Percentiles rank a stretch among this genome's conserved stretches.
These are phyloP conservation scores for Pythium insidiosum DNA, from an alignment of 352 stramenopile genomes.

Conservation along the genomic window DNA sequence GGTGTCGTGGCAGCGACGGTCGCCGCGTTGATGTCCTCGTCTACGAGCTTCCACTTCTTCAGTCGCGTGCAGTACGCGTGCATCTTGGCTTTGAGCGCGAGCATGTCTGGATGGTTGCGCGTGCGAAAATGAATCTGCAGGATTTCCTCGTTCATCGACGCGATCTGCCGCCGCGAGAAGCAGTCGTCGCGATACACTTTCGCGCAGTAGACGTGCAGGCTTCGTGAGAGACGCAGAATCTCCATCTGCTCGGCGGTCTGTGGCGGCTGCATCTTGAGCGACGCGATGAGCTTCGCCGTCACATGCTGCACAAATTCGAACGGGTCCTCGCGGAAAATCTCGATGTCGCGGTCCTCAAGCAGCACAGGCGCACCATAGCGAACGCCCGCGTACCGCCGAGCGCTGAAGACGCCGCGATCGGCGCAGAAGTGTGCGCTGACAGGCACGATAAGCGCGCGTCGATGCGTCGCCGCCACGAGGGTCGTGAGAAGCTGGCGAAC, in stretches of 20 bases:
- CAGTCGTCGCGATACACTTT: slow-evolving; percentile 59
- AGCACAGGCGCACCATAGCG: slow-evolving; percentile 57
- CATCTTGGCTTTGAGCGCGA: slow-evolving; percentile 61
- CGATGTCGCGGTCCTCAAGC: slow-evolving; percentile 46
- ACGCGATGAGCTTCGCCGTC: slow-evolving; percentile 36
- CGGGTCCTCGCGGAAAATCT: slow-evolving; percentile 50
- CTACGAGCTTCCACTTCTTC: slow-evolving; percentile 49
- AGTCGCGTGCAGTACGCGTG: slow-evolving; percentile 44
- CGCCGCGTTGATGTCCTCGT: slow-evolving; percentile 66
- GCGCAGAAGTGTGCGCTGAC: slow-evolving; percentile 61
- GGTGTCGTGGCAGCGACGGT: slow-evolving; percentile 29
- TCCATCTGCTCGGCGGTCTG: slow-evolving; percentile 54
- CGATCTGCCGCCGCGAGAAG: slow-evolving; percentile 61
- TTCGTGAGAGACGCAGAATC: slow-evolving; percentile 53
- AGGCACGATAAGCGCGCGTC: slow-evolving; percentile 44
- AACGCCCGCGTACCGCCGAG: slow-evolving; percentile 40
- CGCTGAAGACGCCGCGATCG: slow-evolving; percentile 31
- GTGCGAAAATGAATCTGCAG: slow-evolving; percentile 74
- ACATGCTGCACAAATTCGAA: slow-evolving; percentile 61
- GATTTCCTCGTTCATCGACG: slow-evolving; percentile 76
- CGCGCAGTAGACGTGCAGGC: slow-evolving; percentile 62
- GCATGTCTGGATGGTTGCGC: slow-evolving; percentile 60
- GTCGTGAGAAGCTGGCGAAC: slow-evolving; percentile 41
- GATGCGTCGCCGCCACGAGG: slow-evolving; percentile 26
- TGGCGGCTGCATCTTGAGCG: slow-evolving; percentile 52